Base-by-base conservation (phyloP, 805 yeast species). In the Schizosaccharomyces octosporus region DNA sequence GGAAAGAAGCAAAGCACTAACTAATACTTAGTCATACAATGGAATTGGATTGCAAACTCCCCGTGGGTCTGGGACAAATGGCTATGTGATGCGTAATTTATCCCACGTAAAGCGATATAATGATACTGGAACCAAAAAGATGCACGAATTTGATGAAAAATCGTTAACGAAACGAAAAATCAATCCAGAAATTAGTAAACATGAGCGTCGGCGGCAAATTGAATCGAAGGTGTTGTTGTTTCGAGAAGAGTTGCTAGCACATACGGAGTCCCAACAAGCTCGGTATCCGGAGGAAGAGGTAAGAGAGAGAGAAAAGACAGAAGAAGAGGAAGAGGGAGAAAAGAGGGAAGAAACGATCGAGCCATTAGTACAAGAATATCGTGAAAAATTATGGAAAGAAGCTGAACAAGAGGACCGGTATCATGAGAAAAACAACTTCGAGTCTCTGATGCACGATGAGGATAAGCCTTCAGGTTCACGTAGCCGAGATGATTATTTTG, bases 41-140 rank as follows among this genome's bases (percentile, higher is more conserved):
- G 57, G 57, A 27, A 51, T 51, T 51, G 57, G 57, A 24, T 51
- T 51, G 36, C 57, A 21, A 17, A 51, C 57, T 24, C 57, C 57
- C 6, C 31, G 57, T 24, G 57, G 57, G 27, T 51, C 57, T 2
- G 57, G 57, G 13, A 51, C 57, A 29, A 51, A 51, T 51, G 57
- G 57, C 13, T 51, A 51, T 29, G 57, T 51, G 27, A 51, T 51
- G 57, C 31, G 36, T 11, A 51, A 51, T 29, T 29, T 51, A 17
- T 51, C 57, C 15, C 17, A 51, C 36, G 57, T 51, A 29, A 51
- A 51, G 27, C 31, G 36, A 17, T 24, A 19, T 24, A 29, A 51
- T 5, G 11, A 17, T 13, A 3, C 41, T 36, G 41, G 41, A 9
- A 36, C 13, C 41, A 36, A 36, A 45, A 45, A 45, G 21, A n/a